These are phyloP conservation scores for Tulasnella sp. DNA, from an alignment of 768 basidiomycete species.

Conservation along the genomic window DNA sequence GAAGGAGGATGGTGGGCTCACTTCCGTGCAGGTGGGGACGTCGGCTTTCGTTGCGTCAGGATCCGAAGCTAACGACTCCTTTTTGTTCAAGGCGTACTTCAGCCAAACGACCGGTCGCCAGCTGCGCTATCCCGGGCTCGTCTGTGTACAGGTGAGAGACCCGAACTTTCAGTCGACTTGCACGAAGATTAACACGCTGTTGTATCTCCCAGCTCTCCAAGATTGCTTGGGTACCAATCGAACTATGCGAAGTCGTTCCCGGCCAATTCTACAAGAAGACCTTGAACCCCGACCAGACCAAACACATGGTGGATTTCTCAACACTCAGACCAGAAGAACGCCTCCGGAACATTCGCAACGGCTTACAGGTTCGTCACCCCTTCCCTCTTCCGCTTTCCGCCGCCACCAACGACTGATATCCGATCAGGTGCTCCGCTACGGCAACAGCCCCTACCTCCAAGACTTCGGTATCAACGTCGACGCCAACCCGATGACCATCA, in stretches of 20 bases:
- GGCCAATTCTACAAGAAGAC: constrained; percentile 77
- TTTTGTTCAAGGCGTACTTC: background rate
- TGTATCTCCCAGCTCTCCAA: background rate
- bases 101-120: constrained; percentile 37
- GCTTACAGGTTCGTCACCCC: constrained; percentile 51
- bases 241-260: constrained; percentile 61
- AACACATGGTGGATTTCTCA: constrained; percentile 65
- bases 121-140: constrained; percentile 62
- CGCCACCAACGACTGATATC: constrained; percentile 51
- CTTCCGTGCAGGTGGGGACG: constrained; percentile 41
- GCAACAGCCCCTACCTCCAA: constrained; percentile 73
- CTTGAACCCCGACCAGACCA: constrained; percentile 67
- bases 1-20: constrained; percentile 56
- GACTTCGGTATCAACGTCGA: constrained; percentile 72
- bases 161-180: too few relatives aligned
- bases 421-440: constrained; percentile 53
- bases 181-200: background rate
- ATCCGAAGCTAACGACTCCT: constrained; percentile 25
- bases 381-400: constrained; percentile 9
- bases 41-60: background rate
- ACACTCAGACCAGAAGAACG: constrained; percentile 65
- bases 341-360: constrained; percentile 57
- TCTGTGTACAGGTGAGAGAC: constrained; percentile 64
- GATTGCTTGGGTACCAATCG: constrained; percentile 65
- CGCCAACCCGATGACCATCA: constrained; percentile 56